A percentile compares a stretch with the other conserved stretches of the same genome.
Conservation (phyloP, 345 rosid species). For the Gossypium raimondii region DNA sequence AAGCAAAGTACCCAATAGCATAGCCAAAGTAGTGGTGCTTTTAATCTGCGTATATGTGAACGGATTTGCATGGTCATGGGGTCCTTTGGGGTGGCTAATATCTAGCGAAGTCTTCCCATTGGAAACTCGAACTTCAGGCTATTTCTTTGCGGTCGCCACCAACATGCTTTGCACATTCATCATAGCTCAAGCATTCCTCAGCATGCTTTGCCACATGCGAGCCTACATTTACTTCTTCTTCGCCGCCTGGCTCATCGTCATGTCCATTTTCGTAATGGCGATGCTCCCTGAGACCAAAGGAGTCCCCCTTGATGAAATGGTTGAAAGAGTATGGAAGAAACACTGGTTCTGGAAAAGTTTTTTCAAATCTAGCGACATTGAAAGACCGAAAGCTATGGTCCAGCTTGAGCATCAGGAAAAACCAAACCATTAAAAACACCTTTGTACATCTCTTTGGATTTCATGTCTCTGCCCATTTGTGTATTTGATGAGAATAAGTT, state of each 20-base stretch:
- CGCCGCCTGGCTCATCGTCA: conserved; percentile 33
- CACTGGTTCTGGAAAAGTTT: conserved; percentile 64
- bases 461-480: neutral
- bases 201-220: conserved; percentile 44
- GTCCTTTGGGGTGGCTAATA: conserved; percentile 65
- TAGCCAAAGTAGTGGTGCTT: conserved; percentile 23
- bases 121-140: conserved; percentile 52
- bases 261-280: conserved; percentile 25
- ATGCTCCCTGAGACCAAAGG: conserved; percentile 69
- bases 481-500: neutral
- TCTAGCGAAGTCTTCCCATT: conserved; percentile 61
- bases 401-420: neutral
- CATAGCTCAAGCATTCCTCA: conserved; percentile 54
- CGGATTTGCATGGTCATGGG: conserved; percentile 84
- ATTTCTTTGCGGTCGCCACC: conserved; percentile 44
- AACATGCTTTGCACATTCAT: conserved; percentile 54
- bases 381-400: conserved; percentile 3
- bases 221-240: conserved; percentile 58
- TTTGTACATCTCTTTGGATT: neutral
- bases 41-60: conserved; percentile 44
- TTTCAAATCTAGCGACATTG: conserved; percentile 15
- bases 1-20: neutral
- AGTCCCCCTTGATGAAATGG: conserved; percentile 53
- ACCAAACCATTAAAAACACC: neutral
- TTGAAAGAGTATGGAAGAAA: conserved; percentile 49